Conservation (phyloP, 2,329 filamentous ascomycete species). For the Venturia carpophila region DNA sequence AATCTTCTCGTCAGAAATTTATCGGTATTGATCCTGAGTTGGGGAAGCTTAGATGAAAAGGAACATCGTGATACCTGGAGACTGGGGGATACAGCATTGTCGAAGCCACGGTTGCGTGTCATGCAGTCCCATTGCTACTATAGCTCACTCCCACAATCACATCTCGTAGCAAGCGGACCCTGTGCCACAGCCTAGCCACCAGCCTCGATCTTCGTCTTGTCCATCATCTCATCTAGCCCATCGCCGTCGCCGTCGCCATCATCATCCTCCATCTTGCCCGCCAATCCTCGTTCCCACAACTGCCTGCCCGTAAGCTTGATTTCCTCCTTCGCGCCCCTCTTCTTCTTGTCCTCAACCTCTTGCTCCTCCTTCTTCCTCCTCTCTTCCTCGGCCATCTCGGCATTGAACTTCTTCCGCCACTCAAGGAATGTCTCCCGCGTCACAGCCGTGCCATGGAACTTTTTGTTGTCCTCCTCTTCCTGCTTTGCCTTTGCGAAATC, state of each 20-base stretch:
- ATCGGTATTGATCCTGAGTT: too few relatives aligned
- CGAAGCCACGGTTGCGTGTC: too few relatives aligned
- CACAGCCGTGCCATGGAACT: constrained; percentile 87
- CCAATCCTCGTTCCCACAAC: constrained; percentile 43
- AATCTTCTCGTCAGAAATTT: too few relatives aligned
- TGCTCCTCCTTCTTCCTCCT: constrained; percentile 49
- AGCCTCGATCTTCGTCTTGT: constrained; percentile 42
- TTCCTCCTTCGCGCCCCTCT: constrained; percentile 52
- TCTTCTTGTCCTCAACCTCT: constrained; percentile 60
- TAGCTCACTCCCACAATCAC: neutral
- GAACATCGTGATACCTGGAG: too few relatives aligned
- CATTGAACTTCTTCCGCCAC: constrained; percentile 71
- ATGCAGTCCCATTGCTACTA: neutral
- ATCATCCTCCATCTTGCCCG: constrained; percentile 58
- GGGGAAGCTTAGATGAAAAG: too few relatives aligned
- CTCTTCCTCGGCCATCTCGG: constrained; percentile 72
- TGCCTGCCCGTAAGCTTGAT: constrained; percentile 63
- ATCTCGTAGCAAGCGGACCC: neutral
- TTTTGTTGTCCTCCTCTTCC: constrained; percentile 90
- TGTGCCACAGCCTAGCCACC: constrained; percentile 3
- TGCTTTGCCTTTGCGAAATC: constrained; percentile 51
- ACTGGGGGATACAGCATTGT: too few relatives aligned
- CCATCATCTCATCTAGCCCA: constrained; percentile 38
- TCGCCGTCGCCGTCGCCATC: constrained; percentile 58
- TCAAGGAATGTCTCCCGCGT: constrained; percentile 76